Conservation (phyloP, 352 stramenopile genomes). For the Phytophthora melonis region DNA sequence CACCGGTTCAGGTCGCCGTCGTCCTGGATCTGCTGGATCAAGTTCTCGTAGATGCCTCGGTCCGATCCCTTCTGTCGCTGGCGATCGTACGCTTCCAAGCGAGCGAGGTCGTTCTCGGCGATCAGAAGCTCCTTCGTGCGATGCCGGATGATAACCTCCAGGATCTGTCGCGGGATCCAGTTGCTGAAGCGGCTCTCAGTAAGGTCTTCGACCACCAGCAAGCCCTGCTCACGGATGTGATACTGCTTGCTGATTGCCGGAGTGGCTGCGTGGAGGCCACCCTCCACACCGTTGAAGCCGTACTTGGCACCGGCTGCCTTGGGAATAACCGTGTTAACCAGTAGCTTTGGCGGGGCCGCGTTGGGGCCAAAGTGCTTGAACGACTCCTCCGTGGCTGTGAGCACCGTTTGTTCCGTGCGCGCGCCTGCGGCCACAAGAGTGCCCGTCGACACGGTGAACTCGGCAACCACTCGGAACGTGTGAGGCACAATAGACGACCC, state of each 20-base stretch:
- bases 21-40: slow-evolving; percentile 91
- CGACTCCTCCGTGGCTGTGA: slow-evolving; percentile 75
- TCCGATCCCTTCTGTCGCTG: slow-evolving; percentile 84
- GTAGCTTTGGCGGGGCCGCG: slow-evolving; percentile 69
- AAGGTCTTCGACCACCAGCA: slow-evolving; percentile 86
- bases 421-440: slow-evolving; percentile 70
- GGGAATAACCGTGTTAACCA: slow-evolving; percentile 82
- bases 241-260: slow-evolving; percentile 88
- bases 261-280: slow-evolving; percentile 50
- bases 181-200: slow-evolving; percentile 89
- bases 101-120: slow-evolving; percentile 77
- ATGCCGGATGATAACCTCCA: slow-evolving; percentile 83
- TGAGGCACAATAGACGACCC: slow-evolving; percentile 30
- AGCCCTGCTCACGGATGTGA: slow-evolving; percentile 82
- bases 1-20: slow-evolving; percentile 86
- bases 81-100: slow-evolving; percentile 79
- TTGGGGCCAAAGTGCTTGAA: slow-evolving; percentile 75
- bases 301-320: slow-evolving; percentile 76
- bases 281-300: slow-evolving; percentile 63
- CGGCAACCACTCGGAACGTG: slow-evolving; percentile 68
- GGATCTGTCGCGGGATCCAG: slow-evolving; percentile 81
- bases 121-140: slow-evolving; percentile 82
- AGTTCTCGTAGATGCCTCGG: slow-evolving; percentile 87
- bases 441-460: slow-evolving; percentile 81
- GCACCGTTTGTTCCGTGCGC: slow-evolving; percentile 64